Evolutionary conservation across 345 rosid genomes (phyloP).

Genomic region (Isatis tinctoria): DNA sequence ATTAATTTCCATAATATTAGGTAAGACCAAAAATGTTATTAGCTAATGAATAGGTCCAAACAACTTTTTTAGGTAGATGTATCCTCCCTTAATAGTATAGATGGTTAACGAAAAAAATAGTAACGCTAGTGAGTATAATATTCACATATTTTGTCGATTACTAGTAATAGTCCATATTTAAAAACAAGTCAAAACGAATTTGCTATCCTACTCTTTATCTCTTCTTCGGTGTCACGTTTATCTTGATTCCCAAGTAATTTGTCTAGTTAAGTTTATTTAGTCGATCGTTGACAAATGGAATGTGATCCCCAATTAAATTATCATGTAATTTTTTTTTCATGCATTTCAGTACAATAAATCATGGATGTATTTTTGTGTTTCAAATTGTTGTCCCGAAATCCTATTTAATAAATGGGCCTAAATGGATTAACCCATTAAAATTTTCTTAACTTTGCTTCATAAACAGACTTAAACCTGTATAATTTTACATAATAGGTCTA

Average conservation of each 20-base stretch:
- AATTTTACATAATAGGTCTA: no score
- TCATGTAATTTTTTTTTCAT: background rate
- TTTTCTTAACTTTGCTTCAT: no score
- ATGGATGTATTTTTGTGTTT: no score
- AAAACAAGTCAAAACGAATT: background rate
- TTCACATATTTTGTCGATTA: background rate
- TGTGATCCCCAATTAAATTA: background rate
- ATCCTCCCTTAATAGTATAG: no score
- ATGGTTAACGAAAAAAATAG: background rate
- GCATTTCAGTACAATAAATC: background rate
- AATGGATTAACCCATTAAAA: no score
- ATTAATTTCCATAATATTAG: no score
- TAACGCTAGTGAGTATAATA: background rate
- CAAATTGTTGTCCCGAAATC: no score
- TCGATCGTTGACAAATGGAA: background rate
- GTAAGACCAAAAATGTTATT: no score
- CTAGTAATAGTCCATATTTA: background rate
- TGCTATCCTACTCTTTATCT: background rate
- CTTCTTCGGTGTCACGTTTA: background rate
- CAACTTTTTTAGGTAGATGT: no score
- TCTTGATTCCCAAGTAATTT: background rate
- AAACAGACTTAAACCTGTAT: no score
- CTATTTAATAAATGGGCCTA: no score
- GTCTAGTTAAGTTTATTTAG: background rate
- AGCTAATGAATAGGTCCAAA: no score